These are phyloP conservation scores for Phaeosphaeriaceae sp. DNA, from an alignment of 2,329 filamentous ascomycete genomes.

Conservation along the genomic window DNA sequence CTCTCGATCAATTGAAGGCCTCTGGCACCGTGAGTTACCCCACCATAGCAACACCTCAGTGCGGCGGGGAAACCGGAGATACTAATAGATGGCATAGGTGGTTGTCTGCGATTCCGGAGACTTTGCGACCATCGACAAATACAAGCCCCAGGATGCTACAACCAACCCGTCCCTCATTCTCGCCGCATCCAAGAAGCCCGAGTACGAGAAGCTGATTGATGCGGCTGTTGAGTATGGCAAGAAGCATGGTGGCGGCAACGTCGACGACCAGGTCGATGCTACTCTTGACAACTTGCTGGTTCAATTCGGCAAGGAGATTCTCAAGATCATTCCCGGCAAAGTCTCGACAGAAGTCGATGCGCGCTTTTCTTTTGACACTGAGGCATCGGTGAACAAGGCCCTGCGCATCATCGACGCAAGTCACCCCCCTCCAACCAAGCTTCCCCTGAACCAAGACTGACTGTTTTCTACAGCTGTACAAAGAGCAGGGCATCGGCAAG, in stretches of 20 bases:
- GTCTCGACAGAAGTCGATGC: conserved; percentile 99
- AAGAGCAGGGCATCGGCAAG: conserved; percentile 88
- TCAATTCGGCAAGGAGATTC: conserved; percentile 97
- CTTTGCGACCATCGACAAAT: conserved; percentile 89
- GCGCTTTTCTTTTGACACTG: conserved; percentile 90
- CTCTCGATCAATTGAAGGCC: conserved; percentile 97
- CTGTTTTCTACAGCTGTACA: conserved; percentile 75
- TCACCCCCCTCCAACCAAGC: conserved; percentile 11
- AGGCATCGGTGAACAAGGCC: conserved; percentile 93
- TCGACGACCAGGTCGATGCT: conserved; percentile 85
- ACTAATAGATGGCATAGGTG: conserved; percentile 61
- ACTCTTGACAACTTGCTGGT: conserved; percentile 94
- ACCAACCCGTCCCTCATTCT: conserved; percentile 99
- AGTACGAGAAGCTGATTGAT: conserved; percentile 93
- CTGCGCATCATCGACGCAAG: conserved; percentile 93
- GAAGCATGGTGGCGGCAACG: conserved; percentile 64
- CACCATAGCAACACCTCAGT: conserved; percentile 22
- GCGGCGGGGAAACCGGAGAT: conserved; percentile 23
- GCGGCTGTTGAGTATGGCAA: conserved; percentile 85
- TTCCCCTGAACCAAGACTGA: conserved; percentile 26
- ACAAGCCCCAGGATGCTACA: conserved; percentile 99
- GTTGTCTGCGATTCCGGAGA: conserved; percentile 97
- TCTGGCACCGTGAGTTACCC: conserved; percentile 82
- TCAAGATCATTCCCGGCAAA: conserved; percentile 96
- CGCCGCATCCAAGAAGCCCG: conserved; percentile 95